Conservation (phyloP, 805 yeast genomes). For the Starmerella floris region DNA sequence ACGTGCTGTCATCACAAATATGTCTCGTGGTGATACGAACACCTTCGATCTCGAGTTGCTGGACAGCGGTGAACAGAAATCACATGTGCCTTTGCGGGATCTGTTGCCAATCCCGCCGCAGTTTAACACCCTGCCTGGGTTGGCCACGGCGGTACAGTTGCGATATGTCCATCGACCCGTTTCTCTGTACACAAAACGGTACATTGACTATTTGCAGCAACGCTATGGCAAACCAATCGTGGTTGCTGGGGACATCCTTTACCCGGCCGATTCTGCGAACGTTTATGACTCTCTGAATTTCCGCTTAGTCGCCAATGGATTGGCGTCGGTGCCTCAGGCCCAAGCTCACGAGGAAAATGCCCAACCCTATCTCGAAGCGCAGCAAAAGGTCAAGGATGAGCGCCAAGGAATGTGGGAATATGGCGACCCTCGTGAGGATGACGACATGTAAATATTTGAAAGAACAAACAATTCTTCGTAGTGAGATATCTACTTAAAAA, state of each 20-base stretch:
- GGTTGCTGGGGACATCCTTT: conserved; percentile 38
- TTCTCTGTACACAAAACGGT: conserved; percentile 41
- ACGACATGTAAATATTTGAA: conserved; percentile 25
- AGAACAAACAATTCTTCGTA: not conserved
- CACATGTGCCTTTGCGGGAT: conserved; percentile 30
- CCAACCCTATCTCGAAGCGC: conserved; percentile 32
- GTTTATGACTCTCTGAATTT: conserved; percentile 47
- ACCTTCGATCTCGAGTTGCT: conserved; percentile 42
- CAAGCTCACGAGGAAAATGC: conserved; percentile 25
- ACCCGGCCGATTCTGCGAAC: conserved; percentile 43
- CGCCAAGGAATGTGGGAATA: conserved; percentile 62
- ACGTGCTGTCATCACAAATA: conserved; percentile 31
- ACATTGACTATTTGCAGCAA: conserved; percentile 43
- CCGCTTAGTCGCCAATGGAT: conserved; percentile 45
- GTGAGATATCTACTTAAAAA: not conserved
- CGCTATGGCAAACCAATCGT: conserved; percentile 45
- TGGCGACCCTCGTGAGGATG: conserved; percentile 57
- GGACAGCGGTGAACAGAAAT: conserved; percentile 42
- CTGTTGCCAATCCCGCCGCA: conserved; percentile 43
- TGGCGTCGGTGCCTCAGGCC: conserved; percentile 37
- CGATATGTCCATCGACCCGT: conserved; percentile 49
- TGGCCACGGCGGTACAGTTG: conserved; percentile 24
- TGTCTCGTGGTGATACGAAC: conserved; percentile 12
- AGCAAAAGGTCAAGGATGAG: conserved; percentile 36
- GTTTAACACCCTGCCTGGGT: conserved; percentile 39